Evolutionary conservation across 2,329 filamentous ascomycete species (phyloP), one percentile per base, ranked within the genome.

Genomic region (Cladophialophora carrionii): DNA sequence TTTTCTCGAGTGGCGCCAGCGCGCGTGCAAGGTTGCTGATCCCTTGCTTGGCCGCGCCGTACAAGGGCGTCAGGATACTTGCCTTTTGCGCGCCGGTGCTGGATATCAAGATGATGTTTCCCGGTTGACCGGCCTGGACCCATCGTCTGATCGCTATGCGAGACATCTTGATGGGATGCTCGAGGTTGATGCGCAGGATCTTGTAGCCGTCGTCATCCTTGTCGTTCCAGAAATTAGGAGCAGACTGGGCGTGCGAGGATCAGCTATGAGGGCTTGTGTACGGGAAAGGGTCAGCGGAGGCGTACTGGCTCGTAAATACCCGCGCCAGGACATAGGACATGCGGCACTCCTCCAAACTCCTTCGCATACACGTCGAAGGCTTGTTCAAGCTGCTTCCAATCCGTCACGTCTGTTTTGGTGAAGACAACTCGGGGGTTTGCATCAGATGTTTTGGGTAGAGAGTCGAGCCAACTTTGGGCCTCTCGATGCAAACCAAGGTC

Each of bases 101-200:
- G 55, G 80, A 81, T 58, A 82, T 79, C 65, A 81, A 80, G 17
- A 82, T 65, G 37, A 83, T 77, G 32, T 32, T 54, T 3, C 56
- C 61, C 17, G 46, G 22, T 17, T 22, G 20, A 1, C 34, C 24
- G 3, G 26, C 20, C 43, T 59, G 55, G 20, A 63, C 48, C 55
- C 55, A 63, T 20, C 34, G 29, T 17, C 61, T 32, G 49, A 83
- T 79, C 3, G 81, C 81, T 20, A 83, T 73, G 64, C 83, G 81
- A 2, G 81, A 82, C 12, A 77, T 75, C 57, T 81, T 79, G 68
- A 83, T 82, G 0, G 82, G 82, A 69, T 83, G 82, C 0, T 79
- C 81, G 56, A 84, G 64, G 64, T 83, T 83, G 72, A 83, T 82
- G 60, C 83, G 81, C 22, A 84, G 59, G 55, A 76, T 54, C 31